phyloP scores from a whole-genome alignment of 179 eudicot genomes.

The Silene coronaria region DNA sequence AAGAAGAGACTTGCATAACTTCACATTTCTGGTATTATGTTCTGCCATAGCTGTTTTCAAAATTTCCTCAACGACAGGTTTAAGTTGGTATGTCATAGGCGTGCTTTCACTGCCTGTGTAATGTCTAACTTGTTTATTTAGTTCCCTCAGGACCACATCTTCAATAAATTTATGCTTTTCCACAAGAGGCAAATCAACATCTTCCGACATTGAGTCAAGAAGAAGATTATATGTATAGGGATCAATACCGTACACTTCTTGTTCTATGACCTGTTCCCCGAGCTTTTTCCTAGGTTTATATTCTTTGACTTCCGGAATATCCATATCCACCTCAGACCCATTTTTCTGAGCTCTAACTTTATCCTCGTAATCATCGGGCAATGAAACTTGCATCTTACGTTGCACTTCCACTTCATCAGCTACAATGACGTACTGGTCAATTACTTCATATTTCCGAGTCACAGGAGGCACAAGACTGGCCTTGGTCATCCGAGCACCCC shows the following conservation, averaged over 20 bases:
- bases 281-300: conserved; percentile 83
- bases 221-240: conserved; percentile 95
- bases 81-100: conserved; percentile 78
- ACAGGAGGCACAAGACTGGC: conserved; percentile 99
- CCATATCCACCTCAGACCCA: conserved; percentile 93
- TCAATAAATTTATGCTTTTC: conserved; percentile 84
- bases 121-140: conserved; percentile 72
- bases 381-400: conserved; percentile 81
- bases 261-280: conserved; percentile 90
- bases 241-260: conserved; percentile 96
- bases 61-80: conserved; percentile 70
- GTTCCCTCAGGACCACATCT: conserved; percentile 71
- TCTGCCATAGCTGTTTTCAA: conserved; percentile 43
- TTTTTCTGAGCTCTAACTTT: conserved; percentile 71
- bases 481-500: conserved; percentile 99
- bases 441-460: conserved; percentile 87
- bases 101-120: conserved; percentile 80
- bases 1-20: conserved; percentile 56
- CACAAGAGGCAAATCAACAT: conserved; percentile 56
- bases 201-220: conserved; percentile 88
- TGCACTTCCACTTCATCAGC: conserved; percentile 87
- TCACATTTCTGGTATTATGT: conserved; percentile 39
- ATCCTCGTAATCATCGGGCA: conserved; percentile 82
- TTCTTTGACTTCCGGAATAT: conserved; percentile 91
- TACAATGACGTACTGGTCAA: conserved; percentile 71